These are phyloP conservation scores for Oryza longistaminata DNA, from an alignment of 176 grass and related monocot genomes.

Conservation along the genomic window DNA sequence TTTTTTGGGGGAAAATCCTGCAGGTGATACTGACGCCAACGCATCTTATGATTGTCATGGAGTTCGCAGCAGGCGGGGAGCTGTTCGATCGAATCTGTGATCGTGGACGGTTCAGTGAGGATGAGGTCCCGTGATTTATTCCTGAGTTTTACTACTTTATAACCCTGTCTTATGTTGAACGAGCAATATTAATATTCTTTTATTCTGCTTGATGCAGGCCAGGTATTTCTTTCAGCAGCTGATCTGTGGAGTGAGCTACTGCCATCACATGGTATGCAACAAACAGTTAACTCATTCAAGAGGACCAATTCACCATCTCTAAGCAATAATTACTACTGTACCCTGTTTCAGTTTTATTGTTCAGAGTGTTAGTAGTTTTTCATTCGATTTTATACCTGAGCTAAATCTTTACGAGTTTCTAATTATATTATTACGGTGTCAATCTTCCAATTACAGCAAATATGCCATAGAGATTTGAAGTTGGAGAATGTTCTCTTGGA, in stretches of 20 bases:
- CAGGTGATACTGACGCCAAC: slow-evolving; percentile 88
- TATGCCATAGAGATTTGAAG: slow-evolving; percentile 97
- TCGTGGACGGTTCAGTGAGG: slow-evolving; percentile 83
- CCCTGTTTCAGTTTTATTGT: neutral
- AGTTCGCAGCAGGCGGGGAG: slow-evolving; percentile 87
- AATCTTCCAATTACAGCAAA: slow-evolving; percentile 61
- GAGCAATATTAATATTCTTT: slow-evolving; percentile 5
- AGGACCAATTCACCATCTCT: neutral
- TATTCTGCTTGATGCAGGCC: slow-evolving; percentile 59
- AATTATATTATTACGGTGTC: neutral
- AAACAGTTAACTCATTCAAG: neutral
- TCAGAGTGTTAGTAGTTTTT: neutral
- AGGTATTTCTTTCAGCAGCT: slow-evolving; percentile 94
- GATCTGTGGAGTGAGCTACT: slow-evolving; percentile 93
- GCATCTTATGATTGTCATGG: slow-evolving; percentile 91
- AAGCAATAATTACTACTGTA: slow-evolving; percentile 1
- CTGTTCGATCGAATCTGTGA: slow-evolving; percentile 91
- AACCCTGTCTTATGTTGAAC: slow-evolving; percentile 7
- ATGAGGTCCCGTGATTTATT: slow-evolving; percentile 70
- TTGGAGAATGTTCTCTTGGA: slow-evolving; percentile 91
- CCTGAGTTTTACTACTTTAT: slow-evolving; percentile 19
- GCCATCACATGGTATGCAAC: slow-evolving; percentile 70
- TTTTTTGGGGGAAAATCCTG: slow-evolving; percentile 6
- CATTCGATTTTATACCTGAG: neutral
- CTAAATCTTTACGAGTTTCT: slow-evolving; percentile 22